Conservation (phyloP, 2,329 filamentous ascomycete genomes). For the Fonsecaea pedrosoi region DNA sequence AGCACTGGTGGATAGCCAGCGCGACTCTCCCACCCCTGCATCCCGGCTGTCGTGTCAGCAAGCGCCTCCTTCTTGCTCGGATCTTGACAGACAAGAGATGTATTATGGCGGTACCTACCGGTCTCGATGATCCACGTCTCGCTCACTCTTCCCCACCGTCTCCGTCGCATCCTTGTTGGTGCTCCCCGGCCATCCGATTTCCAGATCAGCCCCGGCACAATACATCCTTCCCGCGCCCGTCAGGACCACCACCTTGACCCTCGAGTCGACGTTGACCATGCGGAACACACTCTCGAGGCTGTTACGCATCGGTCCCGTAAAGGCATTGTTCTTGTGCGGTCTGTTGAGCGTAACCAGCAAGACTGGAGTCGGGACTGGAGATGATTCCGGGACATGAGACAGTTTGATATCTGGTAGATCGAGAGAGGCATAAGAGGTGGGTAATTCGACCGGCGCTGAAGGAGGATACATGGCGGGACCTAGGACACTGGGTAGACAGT, state of each 20-base stretch:
- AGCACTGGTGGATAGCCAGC: constrained; percentile 63
- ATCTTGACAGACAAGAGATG: background rate
- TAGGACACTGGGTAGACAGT: too few relatives aligned
- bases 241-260: constrained; percentile 63
- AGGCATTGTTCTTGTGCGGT: constrained; percentile 71
- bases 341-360: constrained; percentile 70
- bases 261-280: constrained; percentile 59
- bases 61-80: too few relatives aligned
- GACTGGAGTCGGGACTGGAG: constrained; percentile 64
- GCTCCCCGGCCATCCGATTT: constrained; percentile 39
- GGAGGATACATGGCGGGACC: too few relatives aligned
- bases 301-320: constrained; percentile 68
- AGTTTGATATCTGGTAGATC: constrained; percentile 45
- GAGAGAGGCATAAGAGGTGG: constrained; percentile 47
- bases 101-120: constrained; percentile 27
- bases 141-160: constrained; percentile 28
- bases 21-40: constrained; percentile 60
- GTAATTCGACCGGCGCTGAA: constrained; percentile 37
- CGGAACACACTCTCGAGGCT: constrained; percentile 65
- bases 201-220: constrained; percentile 68
- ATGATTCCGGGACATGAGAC: constrained; percentile 50
- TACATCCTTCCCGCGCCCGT: constrained; percentile 62
- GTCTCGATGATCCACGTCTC: constrained; percentile 41
- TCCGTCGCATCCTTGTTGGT: constrained; percentile 26
- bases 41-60: background rate